A percentile compares a stretch with the other conserved stretches of the same genome.
Evolutionary conservation across 345 rosid species (phyloP).

Genomic region (Rhodamnia argentea): DNA sequence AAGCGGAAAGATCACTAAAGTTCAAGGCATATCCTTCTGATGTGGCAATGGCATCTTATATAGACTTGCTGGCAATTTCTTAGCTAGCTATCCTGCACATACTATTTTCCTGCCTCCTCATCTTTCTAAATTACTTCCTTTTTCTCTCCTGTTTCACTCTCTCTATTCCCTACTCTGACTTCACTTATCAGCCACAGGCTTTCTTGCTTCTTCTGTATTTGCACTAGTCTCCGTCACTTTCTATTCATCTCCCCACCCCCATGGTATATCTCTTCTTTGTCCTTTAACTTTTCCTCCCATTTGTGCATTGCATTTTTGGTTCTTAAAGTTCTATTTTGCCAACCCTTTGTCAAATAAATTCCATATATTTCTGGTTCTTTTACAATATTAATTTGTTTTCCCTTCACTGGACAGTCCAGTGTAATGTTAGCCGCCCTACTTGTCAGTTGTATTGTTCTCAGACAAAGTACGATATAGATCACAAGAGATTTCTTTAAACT

Average conservation of each 20-base stretch:
- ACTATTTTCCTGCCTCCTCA: background rate
- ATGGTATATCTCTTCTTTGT: background rate
- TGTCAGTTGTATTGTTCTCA: background rate
- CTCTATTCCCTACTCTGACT: background rate
- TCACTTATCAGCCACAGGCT: background rate
- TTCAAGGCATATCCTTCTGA: background rate
- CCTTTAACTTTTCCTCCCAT: background rate
- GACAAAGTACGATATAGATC: background rate
- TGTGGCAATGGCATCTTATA: background rate
- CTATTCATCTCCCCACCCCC: background rate
- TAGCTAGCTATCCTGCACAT: background rate
- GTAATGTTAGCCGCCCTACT: background rate
- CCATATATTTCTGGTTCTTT: background rate
- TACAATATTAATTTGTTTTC: background rate
- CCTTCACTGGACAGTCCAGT: background rate
- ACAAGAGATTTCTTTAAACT: background rate
- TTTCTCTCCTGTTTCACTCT: background rate
- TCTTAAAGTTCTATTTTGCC: background rate
- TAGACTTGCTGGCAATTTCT: background rate
- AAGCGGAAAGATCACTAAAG: background rate
- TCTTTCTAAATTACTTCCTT: background rate
- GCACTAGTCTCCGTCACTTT: background rate
- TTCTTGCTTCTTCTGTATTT: background rate
- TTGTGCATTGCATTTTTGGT: background rate
- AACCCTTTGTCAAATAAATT: background rate